Percentiles rank a stretch among this genome's conserved stretches.
These are phyloP conservation scores for Ophiostoma piceae DNA, from an alignment of 2,329 filamentous ascomycete genomes.

Conservation along the genomic window DNA sequence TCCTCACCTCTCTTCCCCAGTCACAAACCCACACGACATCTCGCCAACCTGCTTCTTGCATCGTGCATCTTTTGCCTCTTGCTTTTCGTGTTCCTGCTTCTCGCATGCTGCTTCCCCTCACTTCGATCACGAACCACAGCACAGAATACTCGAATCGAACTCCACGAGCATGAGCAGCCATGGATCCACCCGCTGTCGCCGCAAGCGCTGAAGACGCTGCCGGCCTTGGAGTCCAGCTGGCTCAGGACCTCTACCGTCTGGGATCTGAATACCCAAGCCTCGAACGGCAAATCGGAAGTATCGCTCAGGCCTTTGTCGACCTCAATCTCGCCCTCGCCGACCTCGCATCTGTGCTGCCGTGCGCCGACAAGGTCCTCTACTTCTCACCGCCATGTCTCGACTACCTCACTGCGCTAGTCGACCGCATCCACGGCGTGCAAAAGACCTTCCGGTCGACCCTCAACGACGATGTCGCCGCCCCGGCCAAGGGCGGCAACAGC, in stretches of 20 bases:
- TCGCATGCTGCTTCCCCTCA: constrained; percentile 3
- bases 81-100: neutral
- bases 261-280: constrained; percentile 22
- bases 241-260: constrained; percentile 26
- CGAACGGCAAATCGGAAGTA: constrained; percentile 25
- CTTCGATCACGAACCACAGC: neutral
- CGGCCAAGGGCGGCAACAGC: constrained; percentile 7
- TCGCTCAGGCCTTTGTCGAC: constrained; percentile 26
- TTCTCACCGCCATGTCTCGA: constrained; percentile 17
- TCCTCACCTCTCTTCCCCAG: neutral
- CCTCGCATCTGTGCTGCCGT: constrained; percentile 21
- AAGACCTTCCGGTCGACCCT: constrained; percentile 14
- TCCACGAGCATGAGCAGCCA: constrained; percentile 21
- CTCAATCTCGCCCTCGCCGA: constrained; percentile 25
- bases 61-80: neutral
- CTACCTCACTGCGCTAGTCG: constrained; percentile 17
- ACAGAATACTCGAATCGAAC: neutral
- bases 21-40: constrained; percentile 12
- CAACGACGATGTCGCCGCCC: constrained; percentile 7
- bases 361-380: neutral
- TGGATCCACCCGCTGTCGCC: constrained; percentile 24
- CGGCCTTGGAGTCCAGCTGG: constrained; percentile 25
- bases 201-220: constrained; percentile 24
- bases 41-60: constrained; percentile 7
- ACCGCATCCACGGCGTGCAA: constrained; percentile 24